Conservation (phyloP, 805 yeast species). For the Starmerella apis region DNA sequence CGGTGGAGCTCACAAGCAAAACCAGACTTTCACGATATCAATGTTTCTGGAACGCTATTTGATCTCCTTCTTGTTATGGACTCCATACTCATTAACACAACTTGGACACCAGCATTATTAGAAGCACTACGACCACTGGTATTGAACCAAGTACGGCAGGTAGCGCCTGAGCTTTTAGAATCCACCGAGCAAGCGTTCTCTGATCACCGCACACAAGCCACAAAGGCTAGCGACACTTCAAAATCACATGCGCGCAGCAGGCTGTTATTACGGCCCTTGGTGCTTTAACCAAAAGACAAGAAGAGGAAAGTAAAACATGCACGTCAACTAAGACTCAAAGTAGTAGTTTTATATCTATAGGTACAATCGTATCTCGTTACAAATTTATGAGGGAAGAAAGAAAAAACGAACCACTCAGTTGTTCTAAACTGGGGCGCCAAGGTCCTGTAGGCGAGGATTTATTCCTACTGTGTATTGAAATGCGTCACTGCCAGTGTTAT, state of each 20-base stretch:
- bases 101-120: conserved; percentile 12
- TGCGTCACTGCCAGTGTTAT: neutral
- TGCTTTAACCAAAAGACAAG: neutral
- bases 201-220: neutral
- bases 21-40: conserved; percentile 1
- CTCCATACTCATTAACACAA: neutral
- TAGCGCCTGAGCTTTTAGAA: neutral
- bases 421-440: conserved; percentile 1
- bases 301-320: too few relatives aligned
- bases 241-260: neutral
- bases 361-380: conserved; percentile 6
- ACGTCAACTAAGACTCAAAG: neutral
- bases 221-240: neutral
- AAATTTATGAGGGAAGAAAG: neutral
- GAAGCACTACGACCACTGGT: conserved; percentile 9
- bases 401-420: neutral
- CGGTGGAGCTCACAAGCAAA: neutral
- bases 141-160: neutral
- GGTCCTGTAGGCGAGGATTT: neutral
- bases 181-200: neutral
- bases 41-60: neutral
- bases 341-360: conserved; percentile 1
- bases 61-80: conserved; percentile 15
- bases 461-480: neutral
- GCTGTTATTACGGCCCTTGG: neutral